Evolutionary conservation across 345 rosid species (phyloP), one percentile per base, ranked within the genome.

Genomic region (Odontarrhena argentea): DNA sequence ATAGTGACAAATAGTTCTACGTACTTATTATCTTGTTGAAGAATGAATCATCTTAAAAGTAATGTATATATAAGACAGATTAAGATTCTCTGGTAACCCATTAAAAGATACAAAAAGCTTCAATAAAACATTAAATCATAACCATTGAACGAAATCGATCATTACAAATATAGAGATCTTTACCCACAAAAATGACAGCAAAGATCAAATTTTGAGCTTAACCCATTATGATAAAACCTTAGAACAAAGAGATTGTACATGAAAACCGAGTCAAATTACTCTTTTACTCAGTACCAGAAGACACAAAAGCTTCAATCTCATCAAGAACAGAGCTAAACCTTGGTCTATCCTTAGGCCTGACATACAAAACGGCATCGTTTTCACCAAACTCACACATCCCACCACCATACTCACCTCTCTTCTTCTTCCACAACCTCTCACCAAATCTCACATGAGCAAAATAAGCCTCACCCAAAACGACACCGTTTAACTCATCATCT

Each of bases 391-490:
- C 97, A 2, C 51, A 40, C 78, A 82, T 38, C 32, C 88, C 94
- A 37, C 48, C 65, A 37, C 48, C 65, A 12, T 73, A 76, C 18
- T 80, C 89, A 57, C 3, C 35, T 32, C 35, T 32, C 35, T 47
- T 77, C 81, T 60, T 82, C 69, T 65, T 79, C 91, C 92, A 85
- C 67, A 87, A 36, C 63, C 75, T 76, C 77, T 81, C 86, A 47
- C 86, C 92, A 28, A 77, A 87, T 37, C 81, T 73, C 70, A 79
- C 5, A 22, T 82, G 82, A 53, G 86, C 91, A 53, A 75, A 87
- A 58, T 86, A 91, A 52, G 84, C 89, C 70, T 86, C 91, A 9
- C 84, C 92, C 18, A 59, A 84, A 60, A 36, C 79, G 63, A 7
- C 75, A 2, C 30, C 76, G 67, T 68, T 37, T 6, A 36, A 32